phyloP scores from a whole-genome alignment of 805 yeast species.

The Metschnikowia sp. region DNA sequence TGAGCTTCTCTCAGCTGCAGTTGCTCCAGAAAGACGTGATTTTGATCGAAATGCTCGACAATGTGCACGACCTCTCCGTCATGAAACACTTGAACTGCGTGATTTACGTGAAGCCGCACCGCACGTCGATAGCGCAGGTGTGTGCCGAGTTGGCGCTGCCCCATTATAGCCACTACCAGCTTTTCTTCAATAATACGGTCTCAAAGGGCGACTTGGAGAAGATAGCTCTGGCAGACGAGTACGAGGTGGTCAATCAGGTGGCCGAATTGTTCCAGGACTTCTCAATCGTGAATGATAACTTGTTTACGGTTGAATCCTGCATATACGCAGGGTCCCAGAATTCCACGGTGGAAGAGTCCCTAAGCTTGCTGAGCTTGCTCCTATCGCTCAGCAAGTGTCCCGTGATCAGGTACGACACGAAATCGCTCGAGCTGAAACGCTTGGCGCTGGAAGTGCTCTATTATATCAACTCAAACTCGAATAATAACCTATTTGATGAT shows the following conservation, averaged over 20 bases:
- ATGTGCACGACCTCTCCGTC: slow-evolving; percentile 61
- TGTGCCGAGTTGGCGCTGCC: slow-evolving; percentile 72
- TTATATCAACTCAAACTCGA: slow-evolving; percentile 52
- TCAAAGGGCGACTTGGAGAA: slow-evolving; percentile 78
- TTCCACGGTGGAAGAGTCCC: slow-evolving; percentile 29
- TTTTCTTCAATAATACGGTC: slow-evolving; percentile 74
- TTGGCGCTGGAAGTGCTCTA: slow-evolving; percentile 65
- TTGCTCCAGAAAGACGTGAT: slow-evolving; percentile 81
- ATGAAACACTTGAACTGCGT: slow-evolving; percentile 72
- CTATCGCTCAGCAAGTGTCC: slow-evolving; percentile 78
- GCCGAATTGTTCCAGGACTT: slow-evolving; percentile 86
- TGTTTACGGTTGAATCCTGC: slow-evolving; percentile 45
- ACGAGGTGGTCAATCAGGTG: slow-evolving; percentile 72
- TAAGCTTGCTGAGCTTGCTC: slow-evolving; percentile 49
- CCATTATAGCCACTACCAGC: slow-evolving; percentile 71
- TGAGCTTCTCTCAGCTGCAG: slow-evolving; percentile 84
- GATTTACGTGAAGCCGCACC: slow-evolving; percentile 72
- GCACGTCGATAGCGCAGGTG: slow-evolving; percentile 56
- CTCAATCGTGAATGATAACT: slow-evolving; percentile 64
- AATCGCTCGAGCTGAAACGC: slow-evolving; percentile 59
- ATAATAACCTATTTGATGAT: slow-evolving; percentile 62
- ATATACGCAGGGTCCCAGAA: slow-evolving; percentile 18
- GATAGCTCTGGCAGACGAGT: slow-evolving; percentile 85
- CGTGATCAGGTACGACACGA: slow-evolving; percentile 69
- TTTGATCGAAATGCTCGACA: slow-evolving; percentile 57